Base-by-base conservation (phyloP, 1,284 basidiomycete species). In the Butyriboletus appendiculatus region DNA sequence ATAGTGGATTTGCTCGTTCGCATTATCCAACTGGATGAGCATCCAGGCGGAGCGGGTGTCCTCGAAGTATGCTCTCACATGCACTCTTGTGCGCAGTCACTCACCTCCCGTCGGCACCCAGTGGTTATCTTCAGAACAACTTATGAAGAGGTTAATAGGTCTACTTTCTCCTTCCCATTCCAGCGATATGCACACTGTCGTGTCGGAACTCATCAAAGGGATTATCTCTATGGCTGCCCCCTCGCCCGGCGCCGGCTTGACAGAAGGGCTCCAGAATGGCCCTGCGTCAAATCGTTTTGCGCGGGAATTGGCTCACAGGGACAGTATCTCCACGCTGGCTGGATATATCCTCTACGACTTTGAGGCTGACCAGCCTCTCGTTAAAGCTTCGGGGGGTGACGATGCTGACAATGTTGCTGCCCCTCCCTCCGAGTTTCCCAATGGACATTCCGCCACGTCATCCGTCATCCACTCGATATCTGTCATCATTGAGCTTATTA, bases 141-240 rank as follows among this genome's bases (percentile, higher is more conserved):
- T 99, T 48, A 90, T 98, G 70, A 81, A 84, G 28, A 85, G 86
- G 43, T 81, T 98, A 38, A 83, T 98, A 55, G 85, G 85, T 60
- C 80, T 96, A 20, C 84, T 98, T 16, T 92, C 94, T 0, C 94
- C 97, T 0, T 71, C 81, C 11, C 78, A 93, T 56, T 83, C 86
- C 11, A 77, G 85, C 18, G 88, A 95, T 58, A 85, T 92, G 55
- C 96, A 99, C 72, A 82, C 85, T 28, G 88, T 95, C 45, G 92
- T 94, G 32, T 83, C 94, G 1, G 97, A 99, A 59, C 82, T 98
- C 48, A 85, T 99, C 66, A 97, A 97, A 72, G 90, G 90, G 51
- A 94, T 98, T 62, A 95, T 99, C 61, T 91, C 94, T 24, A 90
- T 98, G 76, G 93, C 94, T 18, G 91, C 94, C 1, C 94, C 95